Evolutionary conservation across 2,329 filamentous ascomycete species (phyloP).

Genomic region (Fusarium mexicanum): DNA sequence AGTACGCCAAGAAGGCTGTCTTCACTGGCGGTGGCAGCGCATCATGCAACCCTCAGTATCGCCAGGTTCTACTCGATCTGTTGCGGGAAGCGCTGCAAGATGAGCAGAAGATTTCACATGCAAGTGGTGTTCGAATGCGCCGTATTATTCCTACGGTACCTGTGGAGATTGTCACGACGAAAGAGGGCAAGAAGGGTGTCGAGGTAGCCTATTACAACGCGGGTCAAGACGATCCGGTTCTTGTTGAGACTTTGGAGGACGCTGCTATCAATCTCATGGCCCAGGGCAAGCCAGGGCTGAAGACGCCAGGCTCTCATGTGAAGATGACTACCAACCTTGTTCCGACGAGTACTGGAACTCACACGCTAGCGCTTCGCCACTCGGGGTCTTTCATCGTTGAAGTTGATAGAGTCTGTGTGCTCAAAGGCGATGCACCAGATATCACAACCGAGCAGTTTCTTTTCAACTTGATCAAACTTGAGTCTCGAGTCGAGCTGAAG

Average conservation of each 20-base stretch:
- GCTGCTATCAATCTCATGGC: background rate
- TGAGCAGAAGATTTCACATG: accelerated
- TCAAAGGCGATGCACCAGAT: background rate
- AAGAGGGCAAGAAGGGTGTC: background rate
- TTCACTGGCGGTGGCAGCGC: background rate
- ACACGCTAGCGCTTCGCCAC: background rate
- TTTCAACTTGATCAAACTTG: background rate
- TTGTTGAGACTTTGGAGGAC: background rate
- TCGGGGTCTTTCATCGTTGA: background rate
- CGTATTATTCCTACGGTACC: background rate
- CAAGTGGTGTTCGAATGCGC: background rate
- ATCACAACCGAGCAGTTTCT: background rate
- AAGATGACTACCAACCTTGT: background rate
- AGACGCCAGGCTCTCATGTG: background rate
- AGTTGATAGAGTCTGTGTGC: accelerated
- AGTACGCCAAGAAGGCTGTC: background rate
- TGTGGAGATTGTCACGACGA: accelerated
- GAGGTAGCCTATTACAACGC: background rate
- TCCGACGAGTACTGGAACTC: background rate
- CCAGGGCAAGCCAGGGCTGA: accelerated
- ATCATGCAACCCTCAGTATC: background rate
- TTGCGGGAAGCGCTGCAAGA: accelerated
- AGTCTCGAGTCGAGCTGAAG: accelerated
- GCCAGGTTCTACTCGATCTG: background rate
- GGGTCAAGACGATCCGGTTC: accelerated